Base-by-base conservation (phyloP, 495 filamentous ascomycete species). In the Oidiodendron maius region DNA sequence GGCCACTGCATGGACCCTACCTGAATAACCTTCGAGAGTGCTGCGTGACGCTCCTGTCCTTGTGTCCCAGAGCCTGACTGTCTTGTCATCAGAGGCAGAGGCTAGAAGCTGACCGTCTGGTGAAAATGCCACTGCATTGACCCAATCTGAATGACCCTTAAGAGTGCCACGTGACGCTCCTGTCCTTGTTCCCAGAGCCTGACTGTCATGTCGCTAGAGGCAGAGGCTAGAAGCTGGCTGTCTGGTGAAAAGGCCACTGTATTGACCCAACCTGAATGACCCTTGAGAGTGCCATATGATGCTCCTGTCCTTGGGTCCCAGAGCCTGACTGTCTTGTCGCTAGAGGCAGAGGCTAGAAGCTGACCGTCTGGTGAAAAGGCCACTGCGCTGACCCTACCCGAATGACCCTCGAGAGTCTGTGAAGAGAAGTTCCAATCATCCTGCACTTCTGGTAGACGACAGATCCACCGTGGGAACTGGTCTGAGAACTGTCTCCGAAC, bases 241-340 rank as follows among this genome's bases (percentile, higher is more conserved):
- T 59, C 53, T 1, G 49, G 39, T 5, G 48, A 52, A 51, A 59
- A 59, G 12, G 49, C 53, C 16, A 59, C 30, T 3, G 25, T 8
- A 9, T 2, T 34, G 16, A 46, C 25, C 28, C 8, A 6, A 39
- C 18, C 15, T 16, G 16, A 9, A 39, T 39, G 36, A 17, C 36
- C 16, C 9, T 39, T 17, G 36, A 39, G 36, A 10, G 36, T 39
- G 11, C 16, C 6, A 9, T 6, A 17, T 6, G 18, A 17, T 6
- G 36, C 36, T 39, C 36, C 36, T 17, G 36, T 10, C 9, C 16
- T 39, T 10, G 36, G 6, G 16, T 39, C 36, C 36, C 36, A 39
- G 9, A 39, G 36, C 8, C 16, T 39, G 16, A 39, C 16, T 10
- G 36, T 39, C 16, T 17, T 39, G 36, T 39, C 36, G 11, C 36